Base-by-base conservation (phyloP, 2,329 filamentous ascomycete genomes). In the Fusarium citri region DNA sequence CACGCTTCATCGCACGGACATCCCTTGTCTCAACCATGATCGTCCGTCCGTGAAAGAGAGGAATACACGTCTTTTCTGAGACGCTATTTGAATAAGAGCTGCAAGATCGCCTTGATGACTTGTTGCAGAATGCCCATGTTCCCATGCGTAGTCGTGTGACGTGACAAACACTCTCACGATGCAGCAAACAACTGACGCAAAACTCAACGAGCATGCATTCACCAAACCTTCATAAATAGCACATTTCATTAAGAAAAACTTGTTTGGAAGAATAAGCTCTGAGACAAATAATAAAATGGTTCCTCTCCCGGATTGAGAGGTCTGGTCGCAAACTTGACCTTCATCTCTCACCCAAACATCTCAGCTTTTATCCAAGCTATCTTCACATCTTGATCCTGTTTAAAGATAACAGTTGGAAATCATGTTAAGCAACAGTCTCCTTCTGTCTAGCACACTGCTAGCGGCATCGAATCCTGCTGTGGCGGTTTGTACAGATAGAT, bases 151-250 rank as follows among this genome's bases (percentile, higher is more conserved):
- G 37, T 46, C 48, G 45, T 30, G 28, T 47, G 40, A 42, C 20
- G 8, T 66, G 55, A 62, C 62, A 66, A 66, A 47, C 45, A n/a
- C 26, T 37, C 23, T n/a, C 3, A 34, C 16, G 28, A 40, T 25
- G 22, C 26, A 42, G 40, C 62, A 62, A 66, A 62, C 62, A 40
- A 66, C 49, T 42, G 40, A 42, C 40, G 23, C 42, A 62, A 26
- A 37, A 8, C 25, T n/a, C 20, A 18, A 23, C 30, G 23, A 46
- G 22, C 23, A 61, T 46, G 11, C 20, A 48, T 34, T 53, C 45
- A 56, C 64, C 20, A 14, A 46, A 23, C 12, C 25, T 15, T 31
- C 34, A 8, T 31, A 31, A 34, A 42, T 34, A 53, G 16, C 23
- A 25, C 16, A 22, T 23, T 18, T 30, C 14, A 1, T 37, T 30